Conservation (phyloP, 106 monocot genomes). For the Agapanthus africanus region DNA sequence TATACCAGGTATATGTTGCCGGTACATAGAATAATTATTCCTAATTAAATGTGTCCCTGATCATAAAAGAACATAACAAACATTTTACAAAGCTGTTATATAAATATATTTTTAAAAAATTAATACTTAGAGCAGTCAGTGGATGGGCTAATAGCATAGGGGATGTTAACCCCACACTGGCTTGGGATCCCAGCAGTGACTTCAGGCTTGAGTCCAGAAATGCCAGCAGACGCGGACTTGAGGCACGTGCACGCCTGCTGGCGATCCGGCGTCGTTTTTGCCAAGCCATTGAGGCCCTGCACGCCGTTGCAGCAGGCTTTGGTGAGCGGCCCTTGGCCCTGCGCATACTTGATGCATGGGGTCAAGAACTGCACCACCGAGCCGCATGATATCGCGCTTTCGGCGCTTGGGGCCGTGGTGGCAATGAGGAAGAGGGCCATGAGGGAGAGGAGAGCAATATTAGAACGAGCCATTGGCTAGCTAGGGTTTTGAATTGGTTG, state of each 20-base stretch:
- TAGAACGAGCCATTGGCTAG: conserved; percentile 9
- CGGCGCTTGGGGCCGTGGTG: background rate
- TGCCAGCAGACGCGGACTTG: conserved; percentile 6
- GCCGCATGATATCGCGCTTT: conserved; percentile 7
- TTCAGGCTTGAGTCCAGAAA: background rate
- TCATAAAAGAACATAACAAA: no score
- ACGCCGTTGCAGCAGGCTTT: conserved; percentile 16
- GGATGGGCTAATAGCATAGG: conserved; percentile 27
- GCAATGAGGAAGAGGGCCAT: background rate
- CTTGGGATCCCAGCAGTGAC: conserved; percentile 9
- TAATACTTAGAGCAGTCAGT: conserved; percentile 34
- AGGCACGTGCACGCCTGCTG: conserved; percentile 16
- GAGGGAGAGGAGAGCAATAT: background rate
- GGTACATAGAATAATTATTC: no score
- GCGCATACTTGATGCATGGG: conserved; percentile 17
- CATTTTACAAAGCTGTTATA: no score
- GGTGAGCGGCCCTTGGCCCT: background rate
- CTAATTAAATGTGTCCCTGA: no score
- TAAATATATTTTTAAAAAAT: no score
- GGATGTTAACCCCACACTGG: conserved; percentile 25
- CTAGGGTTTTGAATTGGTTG: no score
- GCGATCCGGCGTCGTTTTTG: conserved; percentile 13
- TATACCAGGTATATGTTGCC: no score
- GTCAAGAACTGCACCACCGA: background rate
- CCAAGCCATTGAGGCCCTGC: background rate